Base-by-base conservation (phyloP, 306 rosid species). In the Senna siamea region DNA sequence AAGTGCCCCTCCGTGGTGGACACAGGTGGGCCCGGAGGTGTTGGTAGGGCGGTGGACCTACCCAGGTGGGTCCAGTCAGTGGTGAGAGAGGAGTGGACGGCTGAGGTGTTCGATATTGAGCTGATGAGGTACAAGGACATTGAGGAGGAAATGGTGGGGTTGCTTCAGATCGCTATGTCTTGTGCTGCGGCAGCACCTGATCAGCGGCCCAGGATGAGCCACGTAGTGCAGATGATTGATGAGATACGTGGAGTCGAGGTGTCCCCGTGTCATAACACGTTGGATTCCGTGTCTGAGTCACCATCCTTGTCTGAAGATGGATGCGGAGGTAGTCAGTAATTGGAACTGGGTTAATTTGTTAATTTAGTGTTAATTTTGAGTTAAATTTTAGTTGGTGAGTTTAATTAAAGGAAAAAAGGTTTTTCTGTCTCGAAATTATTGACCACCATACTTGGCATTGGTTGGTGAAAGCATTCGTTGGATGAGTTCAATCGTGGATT, bases 31-130 rank as follows among this genome's bases (percentile, higher is more conserved):
- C 54, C 80, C 17, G 87, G 86, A 2, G 37, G 82, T 22, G 91
- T 58, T 30, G 74, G 74, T 44, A 85, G 86, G 59, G 82, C 37
- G 3, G 66, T 89, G 72, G 98, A 94, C 47, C 81, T 94, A 0
- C 98, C 98, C 0, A 78, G 97, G 82, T 94, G 98, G 98, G 98
- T 94, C 9, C 98, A 91, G 77, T 94, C 98, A 0, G 98, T 94
- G 71, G 98, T 94, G 70, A 84, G 98, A 23, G 98, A 91, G 77
- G 98, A 94, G 41, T 94, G 98, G 98, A 94, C 98, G n/a, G 97
- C 96, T 23, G 97, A 94, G 83, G 98, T 94, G 12, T 94, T 94
- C 66, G 98, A 94, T 77, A 64, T 94, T 77, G 98, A 94, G 85
- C 78, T 94, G 72, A 91, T 94, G 97, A 89, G 97, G 87, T 94